Evolutionary conservation across 176 grass and related monocot genomes (phyloP), one percentile per base, ranked within the genome.

Genomic region (Cenchrus purpureus): DNA sequence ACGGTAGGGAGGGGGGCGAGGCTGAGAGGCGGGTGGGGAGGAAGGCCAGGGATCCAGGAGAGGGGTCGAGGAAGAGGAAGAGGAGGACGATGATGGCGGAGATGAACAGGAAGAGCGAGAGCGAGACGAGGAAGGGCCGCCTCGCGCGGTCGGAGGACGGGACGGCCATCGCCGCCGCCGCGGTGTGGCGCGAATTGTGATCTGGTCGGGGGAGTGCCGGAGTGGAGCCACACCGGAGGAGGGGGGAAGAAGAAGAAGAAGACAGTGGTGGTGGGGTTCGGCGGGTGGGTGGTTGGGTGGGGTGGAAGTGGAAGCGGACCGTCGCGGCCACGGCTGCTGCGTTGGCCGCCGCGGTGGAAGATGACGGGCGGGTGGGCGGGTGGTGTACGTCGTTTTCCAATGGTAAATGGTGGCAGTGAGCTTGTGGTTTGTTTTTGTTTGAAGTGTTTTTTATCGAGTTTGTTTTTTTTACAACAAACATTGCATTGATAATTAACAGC

Each of bases 81-180:
- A 65, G 28, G 40, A 87, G 46, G 77, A 86, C 82, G 75, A 85
- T 50, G 55, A 89, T 44, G 20, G 89, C 46, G 73, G 90, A 80
- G 84, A 85, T 52, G 81, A 86, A 84, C 46, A 87, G 61, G 85
- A 88, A 79, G 67, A 91, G 76, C 42, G 84, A 84, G 74, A 84
- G 85, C 51, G 80, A 73, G 77, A 88, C 52, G 68, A 82, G 50
- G 89, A 93, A 74, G 37, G 92, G 84, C 19, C 84, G 79, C 75
- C 84, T 68, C 87, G 81, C 71, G 58, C 70, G 84, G 52, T 90
- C 82, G 66, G 82, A 64, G 77, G 88, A 78, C 75, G 86, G 67
- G 20, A 67, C 74, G 75, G 84, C 74, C 89, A 87, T 90, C 59
- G 74, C 31, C 72, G 11, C 75, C 51, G 11, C 74, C 51, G 83